A percentile compares a stretch with the other conserved stretches of the same genome.
These are phyloP conservation scores for Dendrostoma leiphaemia DNA, from an alignment of 2,329 filamentous ascomycete species.

Conservation along the genomic window DNA sequence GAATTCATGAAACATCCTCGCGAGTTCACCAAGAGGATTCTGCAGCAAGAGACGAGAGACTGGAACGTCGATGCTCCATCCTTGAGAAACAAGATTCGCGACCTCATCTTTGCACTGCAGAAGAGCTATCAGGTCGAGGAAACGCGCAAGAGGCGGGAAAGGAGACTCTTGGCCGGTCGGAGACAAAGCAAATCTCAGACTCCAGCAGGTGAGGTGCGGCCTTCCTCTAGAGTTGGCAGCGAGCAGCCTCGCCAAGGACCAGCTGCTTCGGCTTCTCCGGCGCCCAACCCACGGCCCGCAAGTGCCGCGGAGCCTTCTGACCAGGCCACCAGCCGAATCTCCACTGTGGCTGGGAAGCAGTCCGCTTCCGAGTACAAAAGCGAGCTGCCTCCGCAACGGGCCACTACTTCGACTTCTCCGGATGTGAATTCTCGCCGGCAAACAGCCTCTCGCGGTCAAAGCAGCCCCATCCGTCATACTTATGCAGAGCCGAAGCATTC, in stretches of 20 bases:
- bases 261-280: background rate
- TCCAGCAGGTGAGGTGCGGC: background rate
- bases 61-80: conserved; percentile 56
- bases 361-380: background rate
- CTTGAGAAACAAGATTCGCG: conserved; percentile 65
- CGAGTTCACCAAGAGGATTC: conserved; percentile 62
- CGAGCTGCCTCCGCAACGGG: background rate
- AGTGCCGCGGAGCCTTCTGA: background rate
- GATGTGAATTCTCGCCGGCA: background rate
- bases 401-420: background rate
- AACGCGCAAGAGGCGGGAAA: conserved; percentile 35
- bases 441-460: background rate
- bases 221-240: background rate
- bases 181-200: conserved; percentile 1
- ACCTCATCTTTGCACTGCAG: conserved; percentile 63
- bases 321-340: background rate
- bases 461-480: background rate
- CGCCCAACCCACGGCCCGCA: background rate
- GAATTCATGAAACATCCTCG: conserved; percentile 77
- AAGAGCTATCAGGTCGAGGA: conserved; percentile 49
- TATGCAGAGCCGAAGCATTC: background rate
- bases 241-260: background rate
- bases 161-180: conserved; percentile 23
- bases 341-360: background rate
- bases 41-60: conserved; percentile 52